These are phyloP conservation scores for Stemphylium beticola DNA, from an alignment of 2,329 filamentous ascomycete genomes.

Conservation along the genomic window DNA sequence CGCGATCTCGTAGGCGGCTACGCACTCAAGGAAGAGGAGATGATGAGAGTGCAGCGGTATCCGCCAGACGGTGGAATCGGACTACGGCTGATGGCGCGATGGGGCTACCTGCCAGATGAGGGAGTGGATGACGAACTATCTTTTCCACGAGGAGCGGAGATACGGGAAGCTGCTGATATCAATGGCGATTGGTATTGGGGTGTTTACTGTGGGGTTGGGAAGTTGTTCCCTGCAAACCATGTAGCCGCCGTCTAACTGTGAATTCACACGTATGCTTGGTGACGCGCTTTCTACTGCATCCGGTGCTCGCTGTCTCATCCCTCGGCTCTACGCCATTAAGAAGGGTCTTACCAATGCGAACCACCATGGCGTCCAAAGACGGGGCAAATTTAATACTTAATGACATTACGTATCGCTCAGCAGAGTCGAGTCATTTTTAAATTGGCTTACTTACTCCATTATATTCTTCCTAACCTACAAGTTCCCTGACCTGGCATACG, in stretches of 20 bases:
- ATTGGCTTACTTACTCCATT: neutral
- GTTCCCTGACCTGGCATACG: slow-evolving; percentile 4
- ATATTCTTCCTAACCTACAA: neutral
- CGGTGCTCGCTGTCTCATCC: too few species aligned
- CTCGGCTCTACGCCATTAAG: too few species aligned
- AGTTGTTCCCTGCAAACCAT: slow-evolving; percentile 82
- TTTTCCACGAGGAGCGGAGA: slow-evolving; percentile 83
- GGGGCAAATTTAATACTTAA: too few species aligned
- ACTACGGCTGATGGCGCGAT: slow-evolving; percentile 67
- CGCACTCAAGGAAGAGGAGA: slow-evolving; percentile 66
- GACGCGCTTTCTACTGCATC: too few species aligned
- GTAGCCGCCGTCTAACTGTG: slow-evolving; percentile 40
- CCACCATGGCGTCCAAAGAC: too few species aligned
- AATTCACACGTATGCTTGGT: neutral
- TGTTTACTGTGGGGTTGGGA: slow-evolving; percentile 79
- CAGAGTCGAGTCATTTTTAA: neutral
- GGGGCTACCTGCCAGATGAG: slow-evolving; percentile 77
- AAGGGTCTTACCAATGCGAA: too few species aligned
- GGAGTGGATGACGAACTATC: slow-evolving; percentile 74
- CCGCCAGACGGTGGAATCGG: slow-evolving; percentile 80
- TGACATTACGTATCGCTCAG: neutral
- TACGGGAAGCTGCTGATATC: slow-evolving; percentile 82
- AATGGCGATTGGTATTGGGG: slow-evolving; percentile 93
- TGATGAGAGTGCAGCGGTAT: slow-evolving; percentile 52
- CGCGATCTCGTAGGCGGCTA: slow-evolving; percentile 79